Conservation (phyloP, 2,329 filamentous ascomycete species). For the Setomelanomma holmii region DNA sequence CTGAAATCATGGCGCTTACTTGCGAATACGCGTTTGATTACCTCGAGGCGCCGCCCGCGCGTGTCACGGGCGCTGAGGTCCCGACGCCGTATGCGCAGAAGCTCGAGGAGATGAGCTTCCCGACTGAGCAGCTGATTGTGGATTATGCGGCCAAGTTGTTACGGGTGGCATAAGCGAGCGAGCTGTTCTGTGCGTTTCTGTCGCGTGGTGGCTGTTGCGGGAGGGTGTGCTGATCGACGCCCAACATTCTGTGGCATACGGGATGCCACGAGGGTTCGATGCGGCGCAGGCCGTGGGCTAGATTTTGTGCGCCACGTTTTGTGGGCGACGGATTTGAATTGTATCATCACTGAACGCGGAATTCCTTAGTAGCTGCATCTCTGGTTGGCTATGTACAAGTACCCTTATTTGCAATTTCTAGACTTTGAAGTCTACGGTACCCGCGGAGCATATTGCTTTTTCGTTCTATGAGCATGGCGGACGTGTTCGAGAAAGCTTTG, state of each 20-base stretch:
- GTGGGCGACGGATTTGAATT: not conserved
- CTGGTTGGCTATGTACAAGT: too few species aligned
- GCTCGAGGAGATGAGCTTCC: constrained; percentile 95
- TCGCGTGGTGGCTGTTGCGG: not conserved
- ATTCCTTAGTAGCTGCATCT: too few species aligned
- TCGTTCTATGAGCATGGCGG: too few species aligned
- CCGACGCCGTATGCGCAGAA: constrained; percentile 94
- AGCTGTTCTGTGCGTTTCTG: not conserved
- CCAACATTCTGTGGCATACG: too few species aligned
- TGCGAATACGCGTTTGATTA: constrained; percentile 99
- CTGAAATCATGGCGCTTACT: constrained; percentile 90
- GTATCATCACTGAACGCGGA: constrained; percentile 22
- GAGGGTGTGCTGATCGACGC: not conserved
- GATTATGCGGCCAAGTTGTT: constrained; percentile 89
- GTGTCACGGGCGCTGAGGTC: constrained; percentile 95
- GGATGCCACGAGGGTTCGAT: not conserved
- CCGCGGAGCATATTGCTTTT: too few species aligned
- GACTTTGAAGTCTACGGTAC: too few species aligned
- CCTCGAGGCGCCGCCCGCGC: constrained; percentile 89
- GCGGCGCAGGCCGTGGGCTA: not conserved
- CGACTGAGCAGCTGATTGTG: constrained; percentile 85
- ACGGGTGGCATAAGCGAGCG: constrained; percentile 63
- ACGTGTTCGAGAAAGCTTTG: too few species aligned
- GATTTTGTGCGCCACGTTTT: not conserved
- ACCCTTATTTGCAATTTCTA: too few species aligned